Conservation (phyloP, 2,329 filamentous ascomycete genomes). For the Dactylellina haptotyla region DNA sequence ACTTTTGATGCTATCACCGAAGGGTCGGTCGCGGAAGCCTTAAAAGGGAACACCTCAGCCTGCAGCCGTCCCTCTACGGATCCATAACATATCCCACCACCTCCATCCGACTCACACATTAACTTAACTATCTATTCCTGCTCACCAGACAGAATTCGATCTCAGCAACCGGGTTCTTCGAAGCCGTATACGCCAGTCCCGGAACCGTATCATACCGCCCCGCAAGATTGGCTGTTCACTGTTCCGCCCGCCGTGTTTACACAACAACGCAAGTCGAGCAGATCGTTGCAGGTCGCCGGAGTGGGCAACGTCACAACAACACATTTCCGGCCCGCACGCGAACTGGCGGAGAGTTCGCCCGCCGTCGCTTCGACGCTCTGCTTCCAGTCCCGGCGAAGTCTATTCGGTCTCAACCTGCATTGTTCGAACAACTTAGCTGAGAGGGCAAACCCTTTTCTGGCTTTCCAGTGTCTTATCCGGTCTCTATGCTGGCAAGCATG, state of each 20-base stretch:
- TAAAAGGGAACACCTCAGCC: slow-evolving; percentile 40
- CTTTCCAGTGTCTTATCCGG: slow-evolving; percentile 4
- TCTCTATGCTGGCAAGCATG: slow-evolving; percentile 11
- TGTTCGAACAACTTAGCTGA: not conserved
- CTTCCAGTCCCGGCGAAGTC: slow-evolving; percentile 10
- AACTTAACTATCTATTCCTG: too few relatives aligned
- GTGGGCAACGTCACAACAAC: slow-evolving; percentile 40
- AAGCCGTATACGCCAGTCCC: too few relatives aligned
- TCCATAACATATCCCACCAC: not conserved
- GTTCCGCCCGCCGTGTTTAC: not conserved
- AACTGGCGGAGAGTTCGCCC: not conserved
- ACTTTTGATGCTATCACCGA: slow-evolving; percentile 38
- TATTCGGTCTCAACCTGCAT: too few relatives aligned
- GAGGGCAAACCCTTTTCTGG: not conserved
- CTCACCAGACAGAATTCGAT: too few relatives aligned
- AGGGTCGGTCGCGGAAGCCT: slow-evolving; percentile 1
- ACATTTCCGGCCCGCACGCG: slow-evolving; percentile 11
- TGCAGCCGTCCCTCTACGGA: slow-evolving; percentile 18
- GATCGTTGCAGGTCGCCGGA: not conserved
- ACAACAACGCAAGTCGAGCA: not conserved
- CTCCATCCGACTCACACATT: not conserved
- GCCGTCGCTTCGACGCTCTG: slow-evolving; percentile 7
- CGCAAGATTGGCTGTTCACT: not conserved
- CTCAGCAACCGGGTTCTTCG: too few relatives aligned
- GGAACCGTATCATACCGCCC: slow-evolving; percentile 1